A percentile compares a stretch with the other conserved stretches of the same genome.
These are phyloP conservation scores for Achaetomiella virescens DNA, from an alignment of 495 filamentous ascomycete species.

Conservation along the genomic window DNA sequence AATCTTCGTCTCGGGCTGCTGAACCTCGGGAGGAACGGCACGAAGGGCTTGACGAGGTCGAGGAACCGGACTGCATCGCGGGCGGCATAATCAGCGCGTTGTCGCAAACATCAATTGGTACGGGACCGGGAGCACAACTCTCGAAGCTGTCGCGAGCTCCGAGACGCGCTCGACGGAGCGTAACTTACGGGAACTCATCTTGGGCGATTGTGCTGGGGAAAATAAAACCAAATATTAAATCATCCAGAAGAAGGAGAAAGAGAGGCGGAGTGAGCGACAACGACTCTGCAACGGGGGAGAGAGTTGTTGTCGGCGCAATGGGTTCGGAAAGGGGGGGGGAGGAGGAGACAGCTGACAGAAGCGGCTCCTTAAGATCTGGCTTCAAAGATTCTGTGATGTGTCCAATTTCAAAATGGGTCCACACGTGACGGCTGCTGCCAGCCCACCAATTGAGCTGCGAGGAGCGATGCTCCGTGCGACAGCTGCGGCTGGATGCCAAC, in stretches of 20 bases:
- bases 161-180: slow-evolving; percentile 19
- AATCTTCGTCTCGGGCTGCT: slow-evolving; percentile 91
- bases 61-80: slow-evolving; percentile 82
- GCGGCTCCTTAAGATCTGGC: slow-evolving; percentile 41
- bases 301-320: slow-evolving; percentile 34
- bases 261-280: slow-evolving; percentile 34
- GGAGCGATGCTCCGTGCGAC: slow-evolving; percentile 1
- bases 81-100: slow-evolving; percentile 26
- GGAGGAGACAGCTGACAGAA: slow-evolving; percentile 32
- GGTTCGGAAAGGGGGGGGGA: slow-evolving; percentile 31
- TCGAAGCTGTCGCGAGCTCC: slow-evolving; percentile 1
- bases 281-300: slow-evolving; percentile 30
- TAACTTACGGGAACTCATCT: slow-evolving; percentile 53
- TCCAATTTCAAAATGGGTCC: slow-evolving; percentile 45
- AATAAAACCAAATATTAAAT: slow-evolving; percentile 40
- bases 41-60: slow-evolving; percentile 98
- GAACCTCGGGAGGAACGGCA: slow-evolving; percentile 97
- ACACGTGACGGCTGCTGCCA: slow-evolving; percentile 27
- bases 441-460: neutral
- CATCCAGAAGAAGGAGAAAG: slow-evolving; percentile 35
- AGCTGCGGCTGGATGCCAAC: neutral
- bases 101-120: slow-evolving; percentile 8
- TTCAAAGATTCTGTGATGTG: slow-evolving; percentile 48
- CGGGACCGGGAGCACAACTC: neutral
- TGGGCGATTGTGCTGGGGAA: slow-evolving; percentile 37